Evolutionary conservation across 768 basidiomycete genomes (phyloP).

Genomic region (Calocera viscosa): DNA sequence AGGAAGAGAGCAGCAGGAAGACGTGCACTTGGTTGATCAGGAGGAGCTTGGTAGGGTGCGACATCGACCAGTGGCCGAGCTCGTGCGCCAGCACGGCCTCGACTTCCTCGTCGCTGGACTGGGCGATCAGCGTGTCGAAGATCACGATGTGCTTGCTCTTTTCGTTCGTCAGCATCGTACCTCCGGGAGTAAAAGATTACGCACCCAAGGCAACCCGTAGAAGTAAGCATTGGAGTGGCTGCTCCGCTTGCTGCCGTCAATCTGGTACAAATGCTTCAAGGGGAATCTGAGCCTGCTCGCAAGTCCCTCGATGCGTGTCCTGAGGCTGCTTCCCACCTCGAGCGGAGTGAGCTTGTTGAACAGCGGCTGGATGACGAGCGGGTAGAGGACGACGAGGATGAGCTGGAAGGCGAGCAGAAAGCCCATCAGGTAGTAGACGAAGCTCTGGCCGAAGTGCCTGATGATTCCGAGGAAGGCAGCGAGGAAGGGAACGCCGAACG

Average conservation of each 20-base stretch:
- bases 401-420: conserved; percentile 84
- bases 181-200: background rate
- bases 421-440: conserved; percentile 86
- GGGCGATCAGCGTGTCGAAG: conserved; percentile 91
- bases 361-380: conserved; percentile 80
- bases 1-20: conserved; percentile 70
- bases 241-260: conserved; percentile 91
- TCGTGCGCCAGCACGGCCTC: conserved; percentile 98
- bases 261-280: conserved; percentile 86
- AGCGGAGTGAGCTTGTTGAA: conserved; percentile 96
- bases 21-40: conserved; percentile 77
- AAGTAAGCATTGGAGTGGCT: conserved; percentile 98
- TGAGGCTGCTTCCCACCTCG: conserved; percentile 52
- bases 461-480: conserved; percentile 80
- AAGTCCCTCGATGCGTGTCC: conserved; percentile 61
- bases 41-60: conserved; percentile 83
- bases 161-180: background rate
- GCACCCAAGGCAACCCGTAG: conserved; percentile 88
- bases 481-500: conserved; percentile 73
- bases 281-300: conserved; percentile 82
- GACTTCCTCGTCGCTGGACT: conserved; percentile 80
- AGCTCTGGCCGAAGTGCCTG: conserved; percentile 83
- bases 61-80: conserved; percentile 90
- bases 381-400: conserved; percentile 69
- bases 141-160: conserved; percentile 92